phyloP scores from a whole-genome alignment of 139 green algal genomes.

The Tetradesmus obliquus region DNA sequence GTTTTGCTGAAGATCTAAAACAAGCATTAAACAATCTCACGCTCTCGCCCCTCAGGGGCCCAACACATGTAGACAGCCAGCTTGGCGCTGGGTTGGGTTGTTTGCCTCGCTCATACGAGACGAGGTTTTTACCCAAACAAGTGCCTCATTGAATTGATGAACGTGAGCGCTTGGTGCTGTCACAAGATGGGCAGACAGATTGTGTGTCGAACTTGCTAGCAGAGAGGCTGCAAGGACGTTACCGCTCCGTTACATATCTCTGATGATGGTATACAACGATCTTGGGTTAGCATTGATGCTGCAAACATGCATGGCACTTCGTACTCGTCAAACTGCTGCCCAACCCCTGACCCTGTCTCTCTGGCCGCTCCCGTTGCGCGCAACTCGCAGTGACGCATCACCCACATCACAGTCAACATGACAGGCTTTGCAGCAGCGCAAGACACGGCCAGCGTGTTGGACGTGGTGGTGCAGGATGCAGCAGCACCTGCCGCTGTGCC shows the following conservation, averaged over 20 bases:
- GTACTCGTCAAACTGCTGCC: neutral
- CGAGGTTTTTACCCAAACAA: conserved; percentile 1
- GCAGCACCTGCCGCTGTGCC: neutral
- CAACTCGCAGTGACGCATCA: neutral
- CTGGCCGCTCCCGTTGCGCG: neutral
- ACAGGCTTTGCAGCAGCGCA: neutral
- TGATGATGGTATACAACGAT: neutral
- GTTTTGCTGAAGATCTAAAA: neutral
- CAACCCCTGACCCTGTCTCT: neutral
- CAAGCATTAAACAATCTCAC: neutral
- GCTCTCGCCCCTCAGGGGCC: neutral
- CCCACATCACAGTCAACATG: neutral
- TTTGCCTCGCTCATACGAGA: neutral
- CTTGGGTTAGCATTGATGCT: too few species aligned
- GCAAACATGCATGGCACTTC: neutral
- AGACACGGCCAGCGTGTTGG: neutral
- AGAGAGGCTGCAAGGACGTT: too few species aligned
- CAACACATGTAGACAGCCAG: neutral
- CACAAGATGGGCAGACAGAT: neutral
- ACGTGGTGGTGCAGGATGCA: neutral
- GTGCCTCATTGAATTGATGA: neutral
- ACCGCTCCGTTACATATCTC: too few species aligned
- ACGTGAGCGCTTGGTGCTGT: neutral
- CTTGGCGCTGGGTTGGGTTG: neutral
- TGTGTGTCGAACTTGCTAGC: neutral